Evolutionary conservation across 139 green algal species (phyloP).

Genomic region (Chlorella sp.): DNA sequence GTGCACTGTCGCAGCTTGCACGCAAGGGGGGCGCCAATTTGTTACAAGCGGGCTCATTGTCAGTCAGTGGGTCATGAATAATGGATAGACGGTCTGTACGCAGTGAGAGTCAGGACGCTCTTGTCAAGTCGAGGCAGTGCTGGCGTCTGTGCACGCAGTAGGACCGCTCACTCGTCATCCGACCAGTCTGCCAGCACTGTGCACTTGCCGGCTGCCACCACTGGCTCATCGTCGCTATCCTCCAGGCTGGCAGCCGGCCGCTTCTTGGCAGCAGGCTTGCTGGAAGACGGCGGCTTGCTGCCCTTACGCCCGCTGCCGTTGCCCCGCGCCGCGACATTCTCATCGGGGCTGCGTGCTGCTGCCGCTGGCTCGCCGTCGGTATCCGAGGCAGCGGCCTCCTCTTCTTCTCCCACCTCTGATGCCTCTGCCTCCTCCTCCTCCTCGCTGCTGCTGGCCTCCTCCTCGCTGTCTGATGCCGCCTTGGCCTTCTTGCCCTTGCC

Average conservation of each 20-base stretch:
- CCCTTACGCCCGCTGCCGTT: neutral
- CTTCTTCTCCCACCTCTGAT: neutral
- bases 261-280: constrained; percentile 6
- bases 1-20: no score
- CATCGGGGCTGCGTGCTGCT: neutral
- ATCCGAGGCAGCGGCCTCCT: neutral
- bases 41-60: no score
- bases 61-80: no score
- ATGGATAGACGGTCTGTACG: no score
- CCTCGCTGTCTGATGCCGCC: neutral
- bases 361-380: neutral
- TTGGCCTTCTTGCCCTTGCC: neutral
- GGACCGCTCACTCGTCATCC: constrained; percentile 34
- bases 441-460: neutral
- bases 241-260: constrained; percentile 11
- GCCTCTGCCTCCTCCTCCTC: neutral
- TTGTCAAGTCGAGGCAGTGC: no score
- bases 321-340: constrained; percentile 6
- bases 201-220: neutral
- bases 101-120: no score
- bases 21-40: no score
- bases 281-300: neutral
- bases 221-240: constrained; percentile 23
- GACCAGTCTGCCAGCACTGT: constrained; percentile 25
- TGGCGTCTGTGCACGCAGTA: no score